phyloP scores from a whole-genome alignment of 208 protist genomes.

The Leptomonas seymouri region DNA sequence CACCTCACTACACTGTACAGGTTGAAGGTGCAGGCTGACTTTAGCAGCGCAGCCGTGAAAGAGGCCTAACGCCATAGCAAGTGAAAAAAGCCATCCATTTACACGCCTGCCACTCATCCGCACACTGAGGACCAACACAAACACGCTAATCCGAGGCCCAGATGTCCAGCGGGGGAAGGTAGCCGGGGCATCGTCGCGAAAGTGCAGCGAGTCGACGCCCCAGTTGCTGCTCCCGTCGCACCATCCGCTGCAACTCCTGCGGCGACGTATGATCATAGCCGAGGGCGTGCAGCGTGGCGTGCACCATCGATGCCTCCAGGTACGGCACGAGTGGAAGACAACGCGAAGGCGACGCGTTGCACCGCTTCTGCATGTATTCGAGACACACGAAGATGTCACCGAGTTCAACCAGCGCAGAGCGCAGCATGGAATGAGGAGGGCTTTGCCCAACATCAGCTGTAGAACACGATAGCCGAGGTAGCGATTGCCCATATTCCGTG shows the following conservation, averaged over 20 bases:
- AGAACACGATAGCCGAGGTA: not conserved
- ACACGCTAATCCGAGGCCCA: conserved; percentile 30
- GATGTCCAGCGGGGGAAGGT: conserved; percentile 42
- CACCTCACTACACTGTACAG: too few relatives aligned
- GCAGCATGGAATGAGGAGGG: not conserved
- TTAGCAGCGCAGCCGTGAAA: too few relatives aligned
- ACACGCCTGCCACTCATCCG: too few relatives aligned
- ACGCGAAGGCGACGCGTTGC: conserved; percentile 22
- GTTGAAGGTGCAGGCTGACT: too few relatives aligned
- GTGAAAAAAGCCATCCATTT: too few relatives aligned
- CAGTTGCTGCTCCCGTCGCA: conserved; percentile 59
- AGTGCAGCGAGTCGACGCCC: conserved; percentile 38
- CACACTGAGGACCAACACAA: not conserved
- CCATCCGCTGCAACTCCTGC: conserved; percentile 63
- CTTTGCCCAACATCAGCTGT: not conserved
- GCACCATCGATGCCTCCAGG: conserved; percentile 64
- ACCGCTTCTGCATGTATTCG: conserved; percentile 63
- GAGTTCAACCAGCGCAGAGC: conserved; percentile 46
- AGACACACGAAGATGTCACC: conserved; percentile 78
- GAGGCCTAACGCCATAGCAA: not conserved
- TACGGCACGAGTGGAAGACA: conserved; percentile 70
- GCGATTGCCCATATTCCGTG: not conserved
- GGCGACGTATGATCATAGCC: conserved; percentile 77
- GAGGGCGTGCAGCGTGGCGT: conserved; percentile 76
- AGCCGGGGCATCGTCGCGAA: conserved; percentile 42